phyloP scores from a whole-genome alignment of 768 basidiomycete genomes.

The Lactarius psammicola region DNA sequence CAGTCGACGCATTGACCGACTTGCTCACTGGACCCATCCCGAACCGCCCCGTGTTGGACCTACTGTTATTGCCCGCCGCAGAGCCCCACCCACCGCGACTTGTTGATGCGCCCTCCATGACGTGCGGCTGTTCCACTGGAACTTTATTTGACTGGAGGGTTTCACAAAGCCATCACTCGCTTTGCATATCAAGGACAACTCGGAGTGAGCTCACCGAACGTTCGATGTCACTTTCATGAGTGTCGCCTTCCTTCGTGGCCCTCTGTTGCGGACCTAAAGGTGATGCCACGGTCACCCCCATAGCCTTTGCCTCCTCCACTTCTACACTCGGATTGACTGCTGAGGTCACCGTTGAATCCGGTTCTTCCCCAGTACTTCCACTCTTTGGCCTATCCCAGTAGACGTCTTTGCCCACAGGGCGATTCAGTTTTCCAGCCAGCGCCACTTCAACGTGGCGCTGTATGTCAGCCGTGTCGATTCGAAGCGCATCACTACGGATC shows the following conservation, averaged over 20 bases:
- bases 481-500: not conserved
- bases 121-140: not conserved
- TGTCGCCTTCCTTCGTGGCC: not conserved
- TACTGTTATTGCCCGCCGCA: conserved; percentile 19
- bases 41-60: conserved; percentile 3
- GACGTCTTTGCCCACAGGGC: no score
- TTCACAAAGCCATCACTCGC: not conserved
- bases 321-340: not conserved
- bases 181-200: not conserved
- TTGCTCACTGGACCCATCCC: not conserved
- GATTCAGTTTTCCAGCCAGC: no score
- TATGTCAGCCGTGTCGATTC: conserved; percentile 4
- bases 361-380: not conserved
- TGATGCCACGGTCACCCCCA: not conserved
- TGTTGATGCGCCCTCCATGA: not conserved
- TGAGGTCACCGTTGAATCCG: not conserved
- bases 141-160: not conserved
- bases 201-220: not conserved
- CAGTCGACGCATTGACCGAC: conserved; percentile 12
- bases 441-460: not conserved
- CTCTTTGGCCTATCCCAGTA: no score
- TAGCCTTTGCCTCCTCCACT: not conserved
- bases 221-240: not conserved
- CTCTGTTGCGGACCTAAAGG: not conserved
- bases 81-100: conserved; percentile 18